Evolutionary conservation across 371 early-diverging fungal genomes (phyloP).

Genomic region (Quaeritorhiza haematococci): DNA sequence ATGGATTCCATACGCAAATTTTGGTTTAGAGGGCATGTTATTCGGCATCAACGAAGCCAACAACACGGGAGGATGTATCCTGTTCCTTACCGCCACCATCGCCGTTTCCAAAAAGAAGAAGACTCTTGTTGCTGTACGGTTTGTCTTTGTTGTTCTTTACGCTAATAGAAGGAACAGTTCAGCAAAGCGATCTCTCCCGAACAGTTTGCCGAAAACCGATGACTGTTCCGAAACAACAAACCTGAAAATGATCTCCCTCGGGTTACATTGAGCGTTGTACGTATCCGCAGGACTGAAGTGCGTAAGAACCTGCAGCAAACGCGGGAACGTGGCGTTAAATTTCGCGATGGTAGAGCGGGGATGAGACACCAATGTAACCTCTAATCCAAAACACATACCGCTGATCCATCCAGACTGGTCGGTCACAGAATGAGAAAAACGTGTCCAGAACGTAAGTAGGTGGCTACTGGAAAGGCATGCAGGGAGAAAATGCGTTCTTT

Average conservation of each 20-base stretch:
- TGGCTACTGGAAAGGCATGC: too few relatives aligned
- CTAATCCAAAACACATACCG: too few relatives aligned
- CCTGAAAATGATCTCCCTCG: slow-evolving; percentile 47
- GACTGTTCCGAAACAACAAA: slow-evolving; percentile 9
- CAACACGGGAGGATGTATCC: neutral
- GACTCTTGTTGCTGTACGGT: slow-evolving; percentile 71
- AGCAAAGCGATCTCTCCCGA: too few relatives aligned
- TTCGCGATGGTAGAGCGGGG: too few relatives aligned
- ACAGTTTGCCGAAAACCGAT: too few relatives aligned
- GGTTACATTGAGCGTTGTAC: slow-evolving; percentile 58
- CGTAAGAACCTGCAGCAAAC: slow-evolving; percentile 63
- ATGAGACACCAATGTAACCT: too few relatives aligned
- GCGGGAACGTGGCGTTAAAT: too few relatives aligned
- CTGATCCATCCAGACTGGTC: slow-evolving; percentile 59
- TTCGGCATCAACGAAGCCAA: neutral
- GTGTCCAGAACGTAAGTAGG: too few relatives aligned
- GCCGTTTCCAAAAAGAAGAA: slow-evolving; percentile 89
- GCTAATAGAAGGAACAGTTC: too few relatives aligned
- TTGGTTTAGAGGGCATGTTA: neutral
- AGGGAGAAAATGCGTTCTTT: too few relatives aligned
- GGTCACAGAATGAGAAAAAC: neutral
- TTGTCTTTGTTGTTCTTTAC: slow-evolving; percentile 79
- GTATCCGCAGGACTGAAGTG: slow-evolving; percentile 86
- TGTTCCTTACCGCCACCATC: slow-evolving; percentile 78
- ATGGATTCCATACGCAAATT: too few relatives aligned